Conservation (phyloP, 2,329 filamentous ascomycete genomes). For the Epichloe aotearoae region DNA sequence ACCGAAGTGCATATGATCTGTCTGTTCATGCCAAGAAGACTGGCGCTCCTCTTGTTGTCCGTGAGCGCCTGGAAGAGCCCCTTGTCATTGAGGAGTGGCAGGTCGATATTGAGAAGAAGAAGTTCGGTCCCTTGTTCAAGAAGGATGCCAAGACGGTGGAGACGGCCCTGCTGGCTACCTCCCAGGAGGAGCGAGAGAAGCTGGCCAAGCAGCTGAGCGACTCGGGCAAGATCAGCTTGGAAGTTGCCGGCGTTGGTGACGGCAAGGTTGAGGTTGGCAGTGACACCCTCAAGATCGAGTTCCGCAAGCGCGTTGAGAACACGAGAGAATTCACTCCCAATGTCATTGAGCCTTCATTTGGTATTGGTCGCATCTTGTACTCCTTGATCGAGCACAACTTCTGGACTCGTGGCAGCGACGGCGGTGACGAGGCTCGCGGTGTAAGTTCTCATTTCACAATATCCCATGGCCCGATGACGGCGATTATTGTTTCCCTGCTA, state of each 20-base stretch:
- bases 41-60: constrained; percentile 70
- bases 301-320: constrained; percentile 69
- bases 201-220: constrained; percentile 61
- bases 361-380: constrained; percentile 90
- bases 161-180: constrained; percentile 58
- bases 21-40: constrained; percentile 90
- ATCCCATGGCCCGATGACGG: not conserved
- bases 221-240: constrained; percentile 62
- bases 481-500: not conserved
- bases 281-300: constrained; percentile 74
- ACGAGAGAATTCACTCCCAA: constrained; percentile 87
- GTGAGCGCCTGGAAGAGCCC: constrained; percentile 68
- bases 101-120: constrained; percentile 83
- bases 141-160: constrained; percentile 84
- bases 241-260: constrained; percentile 52
- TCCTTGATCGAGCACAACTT: constrained; percentile 87
- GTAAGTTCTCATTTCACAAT: constrained; percentile 39
- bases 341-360: constrained; percentile 94
- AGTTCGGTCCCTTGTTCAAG: constrained; percentile 90
- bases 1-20: constrained; percentile 88
- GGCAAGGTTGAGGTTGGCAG: constrained; percentile 69
- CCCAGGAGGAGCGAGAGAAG: constrained; percentile 71
- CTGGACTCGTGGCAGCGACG: constrained; percentile 61
- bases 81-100: constrained; percentile 76
- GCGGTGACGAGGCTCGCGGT: constrained; percentile 63